These are phyloP conservation scores for Gossypium thurberi DNA, from an alignment of 345 rosid genomes.

Conservation along the genomic window DNA sequence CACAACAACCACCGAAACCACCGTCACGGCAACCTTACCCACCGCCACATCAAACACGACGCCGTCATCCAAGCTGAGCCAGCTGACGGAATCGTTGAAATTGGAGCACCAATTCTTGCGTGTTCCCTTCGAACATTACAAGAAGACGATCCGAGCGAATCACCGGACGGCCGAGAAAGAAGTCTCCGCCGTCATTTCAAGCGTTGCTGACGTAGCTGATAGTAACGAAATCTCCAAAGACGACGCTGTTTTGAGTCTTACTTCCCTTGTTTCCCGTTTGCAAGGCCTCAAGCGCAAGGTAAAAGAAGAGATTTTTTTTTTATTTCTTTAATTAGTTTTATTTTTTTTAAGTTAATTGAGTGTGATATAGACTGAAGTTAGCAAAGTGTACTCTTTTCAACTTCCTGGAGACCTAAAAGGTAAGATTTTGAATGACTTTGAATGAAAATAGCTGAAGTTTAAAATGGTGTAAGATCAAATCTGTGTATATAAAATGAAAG, in stretches of 20 bases:
- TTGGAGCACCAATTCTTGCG: constrained; percentile 90
- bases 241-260: constrained; percentile 65
- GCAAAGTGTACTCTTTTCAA: not conserved
- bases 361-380: not conserved
- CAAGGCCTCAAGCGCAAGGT: constrained; percentile 98
- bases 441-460: too few relatives aligned
- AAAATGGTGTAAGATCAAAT: too few relatives aligned
- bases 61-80: constrained; percentile 47
- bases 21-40: constrained; percentile 15
- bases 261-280: constrained; percentile 75
- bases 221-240: constrained; percentile 47
- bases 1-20: constrained; percentile 22
- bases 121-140: constrained; percentile 94
- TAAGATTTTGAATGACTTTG: not conserved
- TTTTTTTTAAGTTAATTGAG: not conserved
- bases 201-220: constrained; percentile 53
- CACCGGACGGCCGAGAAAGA: constrained; percentile 82
- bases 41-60: constrained; percentile 21
- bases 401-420: not conserved
- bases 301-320: not conserved
- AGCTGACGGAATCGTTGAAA: constrained; percentile 73
- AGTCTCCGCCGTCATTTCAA: constrained; percentile 56
- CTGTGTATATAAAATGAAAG: too few relatives aligned
- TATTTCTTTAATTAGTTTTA: not conserved
- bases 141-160: constrained; percentile 84